These are phyloP conservation scores for Lipomyces mesembrius DNA, from an alignment of 805 yeast species.

Conservation along the genomic window DNA sequence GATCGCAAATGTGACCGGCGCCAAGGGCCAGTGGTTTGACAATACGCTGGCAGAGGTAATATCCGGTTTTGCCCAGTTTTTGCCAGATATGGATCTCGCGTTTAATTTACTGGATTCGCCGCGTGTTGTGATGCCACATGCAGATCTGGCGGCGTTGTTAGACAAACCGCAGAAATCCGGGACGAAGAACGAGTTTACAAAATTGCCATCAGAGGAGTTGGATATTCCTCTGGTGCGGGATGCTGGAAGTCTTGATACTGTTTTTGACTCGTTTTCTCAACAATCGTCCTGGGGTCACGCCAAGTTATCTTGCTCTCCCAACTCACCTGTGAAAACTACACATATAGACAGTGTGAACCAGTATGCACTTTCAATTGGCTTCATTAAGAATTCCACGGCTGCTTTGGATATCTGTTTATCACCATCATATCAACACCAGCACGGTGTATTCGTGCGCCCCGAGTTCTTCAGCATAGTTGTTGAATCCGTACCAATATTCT, in stretches of 20 bases:
- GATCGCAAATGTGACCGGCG: slow-evolving; percentile 30
- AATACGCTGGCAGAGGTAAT: slow-evolving; percentile 27
- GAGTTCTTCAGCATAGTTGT: slow-evolving; percentile 32
- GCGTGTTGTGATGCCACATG: slow-evolving; percentile 38
- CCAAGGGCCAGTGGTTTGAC: slow-evolving; percentile 34
- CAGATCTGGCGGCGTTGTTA: slow-evolving; percentile 28
- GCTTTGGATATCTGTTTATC: slow-evolving; percentile 37
- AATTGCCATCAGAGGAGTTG: slow-evolving; percentile 15
- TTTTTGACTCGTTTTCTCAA: slow-evolving; percentile 26
- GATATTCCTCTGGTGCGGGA: slow-evolving; percentile 9
- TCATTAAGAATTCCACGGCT: slow-evolving; percentile 32
- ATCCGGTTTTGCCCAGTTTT: slow-evolving; percentile 32
- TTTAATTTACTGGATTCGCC: slow-evolving; percentile 39
- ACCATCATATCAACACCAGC: slow-evolving; percentile 34
- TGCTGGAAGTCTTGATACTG: slow-evolving; percentile 1
- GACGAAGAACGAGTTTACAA: slow-evolving; percentile 29
- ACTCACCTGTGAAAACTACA: slow-evolving; percentile 25
- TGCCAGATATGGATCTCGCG: slow-evolving; percentile 41
- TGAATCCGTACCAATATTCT: slow-evolving; percentile 37
- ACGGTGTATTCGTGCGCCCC: slow-evolving; percentile 38
- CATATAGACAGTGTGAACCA: slow-evolving; percentile 18
- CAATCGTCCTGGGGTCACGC: slow-evolving; percentile 35
- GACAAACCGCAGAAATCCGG: slow-evolving; percentile 23
- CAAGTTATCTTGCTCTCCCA: slow-evolving; percentile 26
- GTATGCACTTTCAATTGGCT: slow-evolving; percentile 35